Conservation (phyloP, 1,284 basidiomycete species). For the Ceratobasidium sp. region DNA sequence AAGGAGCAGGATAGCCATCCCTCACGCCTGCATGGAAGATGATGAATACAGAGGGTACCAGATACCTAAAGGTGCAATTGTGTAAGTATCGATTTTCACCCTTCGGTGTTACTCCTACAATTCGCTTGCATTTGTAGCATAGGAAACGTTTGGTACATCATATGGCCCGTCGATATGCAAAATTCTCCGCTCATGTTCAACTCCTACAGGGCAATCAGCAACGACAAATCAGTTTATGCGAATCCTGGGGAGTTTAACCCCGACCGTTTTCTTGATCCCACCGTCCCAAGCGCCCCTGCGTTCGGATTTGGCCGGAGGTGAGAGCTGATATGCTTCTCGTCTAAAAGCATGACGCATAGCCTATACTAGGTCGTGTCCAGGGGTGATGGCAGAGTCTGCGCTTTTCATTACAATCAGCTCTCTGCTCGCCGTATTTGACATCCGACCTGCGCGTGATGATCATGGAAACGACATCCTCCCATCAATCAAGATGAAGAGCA, state of each 20-base stretch:
- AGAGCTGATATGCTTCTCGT: neutral
- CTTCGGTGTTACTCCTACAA: neutral
- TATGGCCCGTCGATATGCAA: neutral
- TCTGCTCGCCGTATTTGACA: constrained; percentile 11
- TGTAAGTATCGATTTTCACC: constrained; percentile 19
- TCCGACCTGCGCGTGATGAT: neutral
- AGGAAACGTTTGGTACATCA: constrained; percentile 47
- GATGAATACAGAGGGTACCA: constrained; percentile 47
- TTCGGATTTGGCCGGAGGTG: constrained; percentile 36
- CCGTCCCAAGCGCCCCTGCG: neutral
- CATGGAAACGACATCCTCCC: constrained; percentile 1
- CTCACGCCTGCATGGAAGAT: constrained; percentile 45
- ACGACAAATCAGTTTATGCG: constrained; percentile 42
- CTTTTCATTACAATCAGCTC: constrained; percentile 24
- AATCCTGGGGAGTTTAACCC: constrained; percentile 48
- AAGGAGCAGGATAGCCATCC: constrained; percentile 16
- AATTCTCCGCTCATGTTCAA: neutral
- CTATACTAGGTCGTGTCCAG: constrained; percentile 28
- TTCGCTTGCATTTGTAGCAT: neutral
- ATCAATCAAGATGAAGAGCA: neutral
- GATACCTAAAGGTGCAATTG: constrained; percentile 47
- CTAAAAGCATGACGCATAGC: neutral
- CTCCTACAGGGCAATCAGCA: constrained; percentile 42
- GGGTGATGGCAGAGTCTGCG: constrained; percentile 21
- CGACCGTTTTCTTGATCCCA: constrained; percentile 46